Percentiles rank a stretch among this genome's conserved stretches.
Conservation (phyloP, 2,329 filamentous ascomycete genomes). For the Neopestalotiopsis clavispora region DNA sequence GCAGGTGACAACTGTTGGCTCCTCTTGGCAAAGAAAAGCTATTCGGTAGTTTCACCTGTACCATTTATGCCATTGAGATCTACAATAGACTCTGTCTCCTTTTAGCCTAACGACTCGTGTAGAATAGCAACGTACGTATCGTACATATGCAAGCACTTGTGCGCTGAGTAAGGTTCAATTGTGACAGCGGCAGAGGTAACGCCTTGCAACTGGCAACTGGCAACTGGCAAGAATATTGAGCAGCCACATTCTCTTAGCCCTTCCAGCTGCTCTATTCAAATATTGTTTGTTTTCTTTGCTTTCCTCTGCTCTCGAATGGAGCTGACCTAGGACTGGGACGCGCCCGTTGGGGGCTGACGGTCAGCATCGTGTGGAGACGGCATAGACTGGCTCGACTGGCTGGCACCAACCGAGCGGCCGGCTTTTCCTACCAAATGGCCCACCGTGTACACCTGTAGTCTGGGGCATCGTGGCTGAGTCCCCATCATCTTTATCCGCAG, state of each 20-base stretch:
- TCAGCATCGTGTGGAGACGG: not conserved
- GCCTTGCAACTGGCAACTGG: not conserved
- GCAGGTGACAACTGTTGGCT: not conserved
- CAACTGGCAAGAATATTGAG: not conserved
- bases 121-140: not conserved
- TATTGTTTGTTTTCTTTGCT: no score
- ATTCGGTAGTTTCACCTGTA: not conserved
- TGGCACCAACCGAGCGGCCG: not conserved
- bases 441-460: not conserved
- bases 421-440: not conserved
- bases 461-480: conserved; percentile 10
- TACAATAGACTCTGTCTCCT: not conserved
- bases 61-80: not conserved
- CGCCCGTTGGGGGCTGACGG: not conserved
- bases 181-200: not conserved
- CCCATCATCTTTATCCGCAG: not conserved
- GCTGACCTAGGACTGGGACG: not conserved
- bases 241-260: not conserved
- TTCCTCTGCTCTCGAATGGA: not conserved
- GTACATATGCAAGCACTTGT: not conserved
- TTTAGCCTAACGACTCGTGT: not conserved
- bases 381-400: not conserved
- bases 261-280: not conserved
- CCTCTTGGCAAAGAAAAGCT: no score
- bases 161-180: no score